Evolutionary conservation across 331 rosid species (phyloP).

Genomic region (Malus hybrid): DNA sequence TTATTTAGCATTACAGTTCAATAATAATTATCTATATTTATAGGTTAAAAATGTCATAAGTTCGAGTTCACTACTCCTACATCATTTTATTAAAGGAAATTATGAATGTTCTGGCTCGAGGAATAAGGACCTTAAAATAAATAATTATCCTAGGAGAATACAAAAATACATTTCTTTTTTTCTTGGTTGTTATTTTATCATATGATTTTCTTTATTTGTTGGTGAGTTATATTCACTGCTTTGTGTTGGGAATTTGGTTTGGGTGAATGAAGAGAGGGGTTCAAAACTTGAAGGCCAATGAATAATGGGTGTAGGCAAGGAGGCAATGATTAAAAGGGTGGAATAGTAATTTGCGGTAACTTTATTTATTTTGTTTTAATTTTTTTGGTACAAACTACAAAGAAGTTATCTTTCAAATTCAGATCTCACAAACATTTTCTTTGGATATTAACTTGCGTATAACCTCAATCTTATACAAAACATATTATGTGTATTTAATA

Average conservation of each 20-base stretch:
- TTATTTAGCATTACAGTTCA: too few relatives aligned
- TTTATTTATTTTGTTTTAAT: neutral
- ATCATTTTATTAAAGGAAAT: too few relatives aligned
- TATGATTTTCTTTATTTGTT: neutral
- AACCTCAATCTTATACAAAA: neutral
- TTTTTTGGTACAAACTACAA: neutral
- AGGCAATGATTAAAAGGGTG: neutral
- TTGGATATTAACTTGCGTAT: neutral
- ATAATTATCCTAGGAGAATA: too few relatives aligned
- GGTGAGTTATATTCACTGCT: neutral
- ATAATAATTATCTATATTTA: too few relatives aligned
- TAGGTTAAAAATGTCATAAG: too few relatives aligned
- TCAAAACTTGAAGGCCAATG: neutral
- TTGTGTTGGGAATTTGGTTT: neutral
- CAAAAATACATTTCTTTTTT: too few relatives aligned
- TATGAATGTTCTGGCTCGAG: too few relatives aligned
- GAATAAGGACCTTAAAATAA: too few relatives aligned
- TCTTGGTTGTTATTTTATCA: neutral
- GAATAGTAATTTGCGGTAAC: neutral
- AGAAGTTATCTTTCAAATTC: neutral
- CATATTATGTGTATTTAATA: neutral
- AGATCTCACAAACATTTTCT: neutral
- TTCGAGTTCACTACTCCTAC: too few relatives aligned
- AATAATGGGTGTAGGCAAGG: neutral
- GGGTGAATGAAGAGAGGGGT: neutral